Base-by-base conservation (phyloP, 768 basidiomycete genomes). In the Chalciporus pseudorubinellus region DNA sequence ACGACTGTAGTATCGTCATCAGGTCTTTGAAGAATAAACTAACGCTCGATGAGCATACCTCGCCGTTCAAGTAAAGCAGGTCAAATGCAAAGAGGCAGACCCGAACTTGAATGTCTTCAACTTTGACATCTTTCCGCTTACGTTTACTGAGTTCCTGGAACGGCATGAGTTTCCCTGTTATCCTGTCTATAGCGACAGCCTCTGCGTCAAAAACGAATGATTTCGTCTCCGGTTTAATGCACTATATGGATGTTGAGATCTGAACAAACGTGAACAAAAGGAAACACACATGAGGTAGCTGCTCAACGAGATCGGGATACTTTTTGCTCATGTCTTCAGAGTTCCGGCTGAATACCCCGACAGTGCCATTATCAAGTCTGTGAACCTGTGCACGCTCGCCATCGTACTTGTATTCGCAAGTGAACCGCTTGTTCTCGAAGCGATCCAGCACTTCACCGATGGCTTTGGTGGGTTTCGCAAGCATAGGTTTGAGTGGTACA, bases 281-380 rank as follows among this genome's bases (percentile, higher is more conserved):
- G 48, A 12, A n/a, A 39, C 74, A 42, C 52, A 94, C 95, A 44
- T 80, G 81, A 5, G 95, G 92, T 18, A 98, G 76, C 65, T 98
- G 94, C 54, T 92, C 91, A 11, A 97, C 83, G n/a, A 99, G 77
- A 74, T 99, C 97, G 0, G 97, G 97, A 72, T 98, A 99, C 66
- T 99, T 99, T 68, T 92, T 92, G 67, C 89, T 94, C 97, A 98
- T 99, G 60, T 99, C 94, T 69, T 99, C 97, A 21, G 94, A 97
- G 70, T 99, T 99, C 50, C 97, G 77, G 67, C 92, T 95, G 71
- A 98, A 99, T 39, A 99, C 86, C n/a, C 81, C 80, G 18, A 99
- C 84, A 4, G 77, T 80, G 1, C 94, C 95, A 62, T 92, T 80
- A 39, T 84, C 82, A 42, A 93, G 72, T 64, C 78, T 83, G 70